These are phyloP conservation scores for Aspergillus wentii DNA, from an alignment of 495 filamentous ascomycete genomes.

Conservation along the genomic window DNA sequence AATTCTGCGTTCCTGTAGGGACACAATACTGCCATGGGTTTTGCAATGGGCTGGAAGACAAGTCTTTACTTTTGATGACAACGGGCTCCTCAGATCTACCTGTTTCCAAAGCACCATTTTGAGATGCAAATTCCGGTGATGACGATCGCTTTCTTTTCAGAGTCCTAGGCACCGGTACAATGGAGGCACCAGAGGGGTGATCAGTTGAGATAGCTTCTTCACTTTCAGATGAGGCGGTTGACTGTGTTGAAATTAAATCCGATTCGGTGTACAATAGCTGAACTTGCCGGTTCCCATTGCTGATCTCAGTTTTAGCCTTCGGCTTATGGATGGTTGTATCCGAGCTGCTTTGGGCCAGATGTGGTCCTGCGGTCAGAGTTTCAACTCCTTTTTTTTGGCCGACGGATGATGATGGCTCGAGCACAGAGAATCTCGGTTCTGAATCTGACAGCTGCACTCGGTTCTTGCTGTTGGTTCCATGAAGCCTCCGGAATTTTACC, in stretches of 20 bases:
- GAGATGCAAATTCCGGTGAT: conserved; percentile 7
- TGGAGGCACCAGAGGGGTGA: conserved; percentile 33
- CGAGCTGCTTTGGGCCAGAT: too few relatives aligned
- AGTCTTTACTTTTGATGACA: conserved; percentile 25
- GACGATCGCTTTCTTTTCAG: conserved; percentile 19
- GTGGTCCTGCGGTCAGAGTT: background rate
- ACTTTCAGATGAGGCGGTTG: conserved; percentile 8
- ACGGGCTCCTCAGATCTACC: conserved; percentile 13
- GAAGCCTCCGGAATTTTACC: conserved; percentile 24
- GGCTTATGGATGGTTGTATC: too few relatives aligned
- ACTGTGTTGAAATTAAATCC: conserved; percentile 10
- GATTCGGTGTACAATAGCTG: too few relatives aligned
- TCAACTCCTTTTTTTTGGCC: background rate
- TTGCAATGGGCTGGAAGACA: conserved; percentile 33
- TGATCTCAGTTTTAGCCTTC: too few relatives aligned
- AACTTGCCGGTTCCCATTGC: too few relatives aligned
- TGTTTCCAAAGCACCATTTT: background rate
- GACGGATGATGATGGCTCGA: background rate
- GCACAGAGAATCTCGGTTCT: background rate
- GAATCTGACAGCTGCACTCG: background rate
- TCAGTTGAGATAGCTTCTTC: background rate
- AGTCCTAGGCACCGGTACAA: conserved; percentile 25
- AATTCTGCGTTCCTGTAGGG: conserved; percentile 55
- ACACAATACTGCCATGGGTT: conserved; percentile 13
- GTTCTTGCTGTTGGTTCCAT: conserved; percentile 1